Evolutionary conservation across 208 protist genomes (phyloP).

Genomic region (Crithidia acanthocephali): DNA sequence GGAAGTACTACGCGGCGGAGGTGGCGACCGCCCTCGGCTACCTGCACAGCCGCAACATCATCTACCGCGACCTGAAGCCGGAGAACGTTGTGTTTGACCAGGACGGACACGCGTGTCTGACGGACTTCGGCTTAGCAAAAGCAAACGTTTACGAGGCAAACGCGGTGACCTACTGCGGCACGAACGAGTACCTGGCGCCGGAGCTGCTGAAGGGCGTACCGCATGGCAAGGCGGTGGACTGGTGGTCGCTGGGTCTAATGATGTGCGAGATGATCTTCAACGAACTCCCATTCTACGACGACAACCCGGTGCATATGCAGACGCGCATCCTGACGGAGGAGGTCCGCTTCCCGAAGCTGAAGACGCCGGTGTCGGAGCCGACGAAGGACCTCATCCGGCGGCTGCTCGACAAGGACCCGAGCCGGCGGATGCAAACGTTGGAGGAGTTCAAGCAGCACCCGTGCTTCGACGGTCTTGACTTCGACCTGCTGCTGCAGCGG

Average conservation of each 20-base stretch:
- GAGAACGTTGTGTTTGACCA: slow-evolving; percentile 91
- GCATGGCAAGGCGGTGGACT: slow-evolving; percentile 96
- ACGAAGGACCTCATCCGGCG: slow-evolving; percentile 77
- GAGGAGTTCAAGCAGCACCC: slow-evolving; percentile 86
- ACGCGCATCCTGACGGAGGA: slow-evolving; percentile 76
- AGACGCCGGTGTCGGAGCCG: slow-evolving; percentile 50
- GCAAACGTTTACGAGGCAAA: slow-evolving; percentile 65
- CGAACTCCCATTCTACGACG: slow-evolving; percentile 94
- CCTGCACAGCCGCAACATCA: slow-evolving; percentile 92
- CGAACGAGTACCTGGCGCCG: slow-evolving; percentile 92
- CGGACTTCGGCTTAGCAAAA: slow-evolving; percentile 92
- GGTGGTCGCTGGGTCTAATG: slow-evolving; percentile 97
- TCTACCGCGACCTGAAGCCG: slow-evolving; percentile 94
- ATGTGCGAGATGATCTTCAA: slow-evolving; percentile 97
- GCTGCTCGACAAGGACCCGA: slow-evolving; percentile 86
- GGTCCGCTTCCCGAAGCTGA: slow-evolving; percentile 60
- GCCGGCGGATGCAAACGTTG: slow-evolving; percentile 71
- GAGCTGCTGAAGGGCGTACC: slow-evolving; percentile 92
- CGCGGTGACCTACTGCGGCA: slow-evolving; percentile 90
- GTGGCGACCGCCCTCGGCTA: slow-evolving; percentile 90
- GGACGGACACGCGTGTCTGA: slow-evolving; percentile 88
- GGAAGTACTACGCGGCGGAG: slow-evolving; percentile 94
- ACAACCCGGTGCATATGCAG: slow-evolving; percentile 87
- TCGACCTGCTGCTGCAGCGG: slow-evolving; percentile 61
- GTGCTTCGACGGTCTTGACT: slow-evolving; percentile 85